phyloP scores from a whole-genome alignment of 768 basidiomycete genomes.

The Rhizopogon rudus region DNA sequence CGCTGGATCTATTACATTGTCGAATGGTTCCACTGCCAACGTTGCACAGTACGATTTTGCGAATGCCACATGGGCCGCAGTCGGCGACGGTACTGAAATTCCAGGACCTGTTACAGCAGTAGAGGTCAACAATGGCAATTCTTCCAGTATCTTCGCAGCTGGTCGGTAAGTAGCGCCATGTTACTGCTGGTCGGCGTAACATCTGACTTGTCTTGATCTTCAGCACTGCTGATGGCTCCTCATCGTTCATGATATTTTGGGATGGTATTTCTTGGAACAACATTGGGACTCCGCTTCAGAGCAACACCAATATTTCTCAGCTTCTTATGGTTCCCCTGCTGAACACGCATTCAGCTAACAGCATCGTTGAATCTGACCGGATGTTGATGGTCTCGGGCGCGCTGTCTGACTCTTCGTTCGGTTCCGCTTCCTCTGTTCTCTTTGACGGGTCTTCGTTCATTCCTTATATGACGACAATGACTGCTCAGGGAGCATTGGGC shows the following conservation, averaged over 20 bases:
- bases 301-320: conserved; percentile 68
- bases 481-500: conserved; percentile 63
- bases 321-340: conserved; percentile 88
- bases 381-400: conserved; percentile 87
- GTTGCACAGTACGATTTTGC: conserved; percentile 69
- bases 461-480: conserved; percentile 74
- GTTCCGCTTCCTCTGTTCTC: conserved; percentile 78
- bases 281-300: conserved; percentile 53
- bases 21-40: conserved; percentile 59
- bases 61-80: conserved; percentile 68
- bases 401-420: conserved; percentile 62
- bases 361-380: conserved; percentile 76
- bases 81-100: conserved; percentile 56
- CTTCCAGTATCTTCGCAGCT: conserved; percentile 84
- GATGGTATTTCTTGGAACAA: conserved; percentile 73
- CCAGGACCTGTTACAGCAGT: conserved; percentile 91
- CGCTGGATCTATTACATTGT: conserved; percentile 73
- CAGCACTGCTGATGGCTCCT: conserved; percentile 53
- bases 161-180: conserved; percentile 56
- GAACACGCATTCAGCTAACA: conserved; percentile 64
- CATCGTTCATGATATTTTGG: conserved; percentile 80
- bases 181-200: not conserved
- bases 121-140: conserved; percentile 76
- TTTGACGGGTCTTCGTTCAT: conserved; percentile 81
- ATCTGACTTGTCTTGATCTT: not conserved